Percentiles rank a stretch among this genome's conserved stretches.
Conservation (phyloP, 805 yeast genomes). For the Candida odintsovae region DNA sequence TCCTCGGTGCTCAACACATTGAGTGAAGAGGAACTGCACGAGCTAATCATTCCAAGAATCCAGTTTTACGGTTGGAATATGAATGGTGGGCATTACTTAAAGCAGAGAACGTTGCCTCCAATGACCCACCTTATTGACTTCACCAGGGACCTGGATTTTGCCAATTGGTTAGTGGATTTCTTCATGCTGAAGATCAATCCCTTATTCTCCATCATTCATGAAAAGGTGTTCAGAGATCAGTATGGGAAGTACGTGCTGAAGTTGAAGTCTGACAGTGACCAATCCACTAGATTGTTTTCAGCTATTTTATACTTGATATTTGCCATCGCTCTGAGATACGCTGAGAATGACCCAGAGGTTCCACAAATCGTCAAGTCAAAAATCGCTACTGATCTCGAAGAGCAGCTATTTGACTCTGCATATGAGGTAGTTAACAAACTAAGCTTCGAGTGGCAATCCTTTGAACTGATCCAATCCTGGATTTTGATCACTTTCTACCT, state of each 20-base stretch:
- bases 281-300: constrained; percentile 41
- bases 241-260: constrained; percentile 27
- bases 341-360: constrained; percentile 29
- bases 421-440: constrained; percentile 33
- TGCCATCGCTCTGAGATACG: constrained; percentile 46
- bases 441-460: constrained; percentile 46
- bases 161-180: constrained; percentile 31
- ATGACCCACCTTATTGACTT: constrained; percentile 16
- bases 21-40: constrained; percentile 24
- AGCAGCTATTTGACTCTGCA: constrained; percentile 35
- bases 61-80: constrained; percentile 64
- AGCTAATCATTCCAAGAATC: constrained; percentile 44
- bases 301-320: constrained; percentile 45
- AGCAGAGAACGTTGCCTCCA: constrained; percentile 29
- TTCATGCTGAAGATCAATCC: constrained; percentile 49
- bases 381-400: constrained; percentile 30
- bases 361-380: constrained; percentile 14
- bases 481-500: constrained; percentile 38
- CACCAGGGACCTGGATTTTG: constrained; percentile 19
- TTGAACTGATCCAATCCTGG: constrained; percentile 47
- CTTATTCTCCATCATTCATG: constrained; percentile 46
- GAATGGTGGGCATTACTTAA: constrained; percentile 49
- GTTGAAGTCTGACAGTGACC: constrained; percentile 20
- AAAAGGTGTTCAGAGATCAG: constrained; percentile 48
- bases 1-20: constrained; percentile 28